Evolutionary conservation across 192 early-diverging fungal genomes (phyloP).

Genomic region (Umbelopsis sp.): DNA sequence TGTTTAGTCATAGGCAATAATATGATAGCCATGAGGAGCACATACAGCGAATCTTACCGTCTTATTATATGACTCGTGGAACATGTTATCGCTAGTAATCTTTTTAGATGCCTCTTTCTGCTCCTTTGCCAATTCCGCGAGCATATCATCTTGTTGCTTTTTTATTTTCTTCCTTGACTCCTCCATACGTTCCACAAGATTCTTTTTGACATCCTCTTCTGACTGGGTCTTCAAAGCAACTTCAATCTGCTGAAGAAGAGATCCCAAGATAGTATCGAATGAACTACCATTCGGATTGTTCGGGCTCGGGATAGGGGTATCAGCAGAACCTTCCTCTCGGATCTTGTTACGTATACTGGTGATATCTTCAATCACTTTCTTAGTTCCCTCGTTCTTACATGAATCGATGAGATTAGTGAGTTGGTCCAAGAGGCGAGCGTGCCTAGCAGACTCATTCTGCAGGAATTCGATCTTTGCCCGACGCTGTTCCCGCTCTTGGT

Average conservation of each 20-base stretch:
- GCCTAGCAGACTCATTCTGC: conserved; percentile 33
- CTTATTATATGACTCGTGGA: conserved; percentile 64
- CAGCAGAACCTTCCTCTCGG: background rate
- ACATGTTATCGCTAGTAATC: conserved; percentile 70
- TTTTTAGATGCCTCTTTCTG: conserved; percentile 67
- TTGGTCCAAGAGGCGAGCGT: conserved; percentile 26
- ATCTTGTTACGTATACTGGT: background rate
- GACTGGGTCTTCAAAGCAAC: conserved; percentile 26
- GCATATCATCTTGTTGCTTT: conserved; percentile 37
- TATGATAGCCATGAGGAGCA: background rate
- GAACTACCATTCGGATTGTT: conserved; percentile 24
- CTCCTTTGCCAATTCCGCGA: conserved; percentile 58
- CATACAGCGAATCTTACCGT: conserved; percentile 44
- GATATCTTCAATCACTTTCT: conserved; percentile 12
- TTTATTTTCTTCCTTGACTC: conserved; percentile 46
- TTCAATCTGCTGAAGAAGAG: conserved; percentile 7
- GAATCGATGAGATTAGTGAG: conserved; percentile 28
- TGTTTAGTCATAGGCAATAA: no score
- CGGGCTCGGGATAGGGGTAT: conserved; percentile 26
- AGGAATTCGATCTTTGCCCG: conserved; percentile 61
- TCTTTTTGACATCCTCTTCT: conserved; percentile 33
- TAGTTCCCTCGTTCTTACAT: conserved; percentile 24
- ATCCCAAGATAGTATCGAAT: conserved; percentile 18
- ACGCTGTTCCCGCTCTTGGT: conserved; percentile 81
- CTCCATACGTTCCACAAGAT: conserved; percentile 41